Evolutionary conservation across 1,284 basidiomycete species (phyloP), one percentile per base, ranked within the genome.

Genomic region (Volvariella surrecta): DNA sequence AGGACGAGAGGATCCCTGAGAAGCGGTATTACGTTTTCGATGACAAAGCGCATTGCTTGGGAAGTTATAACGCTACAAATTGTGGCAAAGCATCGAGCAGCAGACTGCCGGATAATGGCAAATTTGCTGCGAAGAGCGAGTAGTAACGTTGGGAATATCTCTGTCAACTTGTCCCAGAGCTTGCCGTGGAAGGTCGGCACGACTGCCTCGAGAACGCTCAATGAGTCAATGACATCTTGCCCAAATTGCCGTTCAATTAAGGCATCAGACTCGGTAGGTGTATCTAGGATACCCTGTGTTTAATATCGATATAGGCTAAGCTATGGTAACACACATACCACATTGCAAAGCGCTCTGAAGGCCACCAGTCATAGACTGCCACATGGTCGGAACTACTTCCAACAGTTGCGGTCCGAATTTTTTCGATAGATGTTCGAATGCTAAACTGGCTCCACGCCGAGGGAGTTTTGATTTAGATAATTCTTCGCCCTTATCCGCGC

Each of bases 141-240:
- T 7, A 82, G 71, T 50, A 99, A 70, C 51, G 81, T 71, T 0
- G 89, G 87, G 50, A 98, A 84, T 13, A 93, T 71, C 43, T 79
- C 73, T 2, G 69, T 61, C 30, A 98, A 71, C 48, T 76, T 82
- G 2, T 73, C 66, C 67, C 86, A 81, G 1, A 97, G 71, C 1
- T 73, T 67, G 34, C 75, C 61, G 51, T 92, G 79, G 38, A 99
- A 73, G 16, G 84, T 77, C 0, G 88, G 84, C 3, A 84, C 76
- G 37, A 92, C 74, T 15, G 88, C 84, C 50, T 90, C 87, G 9
- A 99, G 69, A 28, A 96, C 86, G 42, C 94, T 94, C 42, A 98
- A 72, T 2, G 87, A 86, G 63, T 99, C 96, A 47, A 99, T 83
- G 20, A 98, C 76, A 54, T 92, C 87, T 62, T 99, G 96, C 0